phyloP scores from a whole-genome alignment of 2,329 filamentous ascomycete genomes.

The Nemania diffusa region DNA sequence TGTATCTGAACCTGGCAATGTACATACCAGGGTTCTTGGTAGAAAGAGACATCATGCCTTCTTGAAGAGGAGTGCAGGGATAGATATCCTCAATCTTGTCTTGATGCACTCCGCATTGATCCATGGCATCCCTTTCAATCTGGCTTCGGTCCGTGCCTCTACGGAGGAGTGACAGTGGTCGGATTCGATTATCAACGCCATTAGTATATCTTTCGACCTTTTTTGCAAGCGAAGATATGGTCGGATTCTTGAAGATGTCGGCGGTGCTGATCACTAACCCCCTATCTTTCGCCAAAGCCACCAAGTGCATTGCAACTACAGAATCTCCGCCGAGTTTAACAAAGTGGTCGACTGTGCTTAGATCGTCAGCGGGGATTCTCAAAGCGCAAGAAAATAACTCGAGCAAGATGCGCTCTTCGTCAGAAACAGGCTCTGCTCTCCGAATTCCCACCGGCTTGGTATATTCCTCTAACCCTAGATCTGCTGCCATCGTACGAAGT shows the following conservation, averaged over 20 bases:
- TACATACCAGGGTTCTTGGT: slow-evolving; percentile 40
- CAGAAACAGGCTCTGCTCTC: background rate
- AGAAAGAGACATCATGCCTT: slow-evolving; percentile 44
- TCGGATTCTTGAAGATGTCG: slow-evolving; percentile 23
- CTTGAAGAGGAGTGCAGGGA: slow-evolving; percentile 47
- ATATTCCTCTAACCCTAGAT: slow-evolving; percentile 1
- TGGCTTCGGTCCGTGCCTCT: background rate
- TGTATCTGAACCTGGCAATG: slow-evolving; percentile 41
- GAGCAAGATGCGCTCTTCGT: slow-evolving; percentile 3
- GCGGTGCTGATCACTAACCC: slow-evolving; percentile 28
- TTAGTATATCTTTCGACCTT: background rate
- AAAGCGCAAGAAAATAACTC: slow-evolving; percentile 7
- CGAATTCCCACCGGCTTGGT: background rate
- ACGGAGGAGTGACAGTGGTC: slow-evolving; percentile 6
- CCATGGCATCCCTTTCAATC: slow-evolving; percentile 11
- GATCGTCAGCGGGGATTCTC: background rate
- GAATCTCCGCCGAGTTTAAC: slow-evolving; percentile 54
- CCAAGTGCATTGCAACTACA: slow-evolving; percentile 56
- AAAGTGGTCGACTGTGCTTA: slow-evolving; percentile 46
- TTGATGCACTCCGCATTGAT: slow-evolving; percentile 13
- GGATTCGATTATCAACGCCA: background rate
- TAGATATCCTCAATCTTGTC: slow-evolving; percentile 43
- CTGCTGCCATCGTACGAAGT: slow-evolving; percentile 14
- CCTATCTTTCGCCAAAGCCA: slow-evolving; percentile 48
- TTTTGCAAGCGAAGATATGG: slow-evolving; percentile 21